Evolutionary conservation across 768 basidiomycete species (phyloP).

Genomic region (Leccinum subgranulosum): DNA sequence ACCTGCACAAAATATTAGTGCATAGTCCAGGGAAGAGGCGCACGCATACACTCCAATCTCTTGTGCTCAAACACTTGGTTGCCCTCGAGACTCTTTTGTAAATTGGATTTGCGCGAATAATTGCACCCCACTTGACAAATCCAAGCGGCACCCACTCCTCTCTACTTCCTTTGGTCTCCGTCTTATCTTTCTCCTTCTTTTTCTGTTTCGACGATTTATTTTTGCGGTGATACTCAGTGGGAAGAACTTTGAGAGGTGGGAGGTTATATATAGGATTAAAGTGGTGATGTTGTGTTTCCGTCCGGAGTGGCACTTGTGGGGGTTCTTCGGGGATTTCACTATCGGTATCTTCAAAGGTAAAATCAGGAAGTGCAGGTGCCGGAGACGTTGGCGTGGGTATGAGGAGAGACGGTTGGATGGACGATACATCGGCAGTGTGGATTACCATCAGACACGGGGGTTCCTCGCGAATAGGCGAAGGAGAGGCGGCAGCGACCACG

Average conservation of each 20-base stretch:
- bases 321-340: constrained; percentile 21
- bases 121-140: constrained; percentile 67
- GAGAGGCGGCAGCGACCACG: neutral
- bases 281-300: constrained; percentile 31
- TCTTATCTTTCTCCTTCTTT: constrained; percentile 52
- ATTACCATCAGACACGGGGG: constrained; percentile 18
- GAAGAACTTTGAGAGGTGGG: constrained; percentile 53
- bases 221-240: constrained; percentile 52
- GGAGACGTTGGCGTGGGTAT: constrained; percentile 38
- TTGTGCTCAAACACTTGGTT: constrained; percentile 73
- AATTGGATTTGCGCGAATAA: constrained; percentile 74
- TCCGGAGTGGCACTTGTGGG: constrained; percentile 8
- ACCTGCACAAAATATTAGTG: constrained; percentile 43
- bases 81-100: constrained; percentile 67
- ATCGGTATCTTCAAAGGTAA: constrained; percentile 33
- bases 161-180: constrained; percentile 48
- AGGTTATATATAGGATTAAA: constrained; percentile 50
- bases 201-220: constrained; percentile 46
- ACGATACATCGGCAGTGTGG: constrained; percentile 28
- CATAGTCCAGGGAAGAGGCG: neutral
- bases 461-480: constrained; percentile 1
- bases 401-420: constrained; percentile 27
- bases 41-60: constrained; percentile 76
- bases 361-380: constrained; percentile 27
- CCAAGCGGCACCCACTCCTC: constrained; percentile 69